Percentiles rank a stretch among this genome's conserved stretches.
Conservation (phyloP, 2,329 filamentous ascomycete species). For the Blastomyces gilchristii region DNA sequence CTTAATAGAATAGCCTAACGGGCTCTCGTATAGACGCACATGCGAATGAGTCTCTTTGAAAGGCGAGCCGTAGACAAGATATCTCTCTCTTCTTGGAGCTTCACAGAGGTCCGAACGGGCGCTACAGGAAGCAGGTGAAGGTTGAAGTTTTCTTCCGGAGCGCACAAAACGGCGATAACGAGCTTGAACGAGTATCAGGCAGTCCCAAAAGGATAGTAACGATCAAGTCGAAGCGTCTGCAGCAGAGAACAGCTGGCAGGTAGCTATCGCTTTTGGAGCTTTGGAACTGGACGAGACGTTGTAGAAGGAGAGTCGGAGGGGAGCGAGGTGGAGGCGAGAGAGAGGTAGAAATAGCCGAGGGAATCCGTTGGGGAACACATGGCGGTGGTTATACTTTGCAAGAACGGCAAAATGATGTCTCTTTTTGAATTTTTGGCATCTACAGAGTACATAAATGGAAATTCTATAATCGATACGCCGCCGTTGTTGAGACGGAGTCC, state of each 20-base stretch:
- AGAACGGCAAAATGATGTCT: neutral
- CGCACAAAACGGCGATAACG: neutral
- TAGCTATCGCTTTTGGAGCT: neutral
- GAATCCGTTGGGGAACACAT: neutral
- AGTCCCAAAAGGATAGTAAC: neutral
- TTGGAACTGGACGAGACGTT: neutral
- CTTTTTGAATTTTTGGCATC: neutral
- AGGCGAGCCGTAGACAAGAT: neutral
- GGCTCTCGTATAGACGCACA: neutral
- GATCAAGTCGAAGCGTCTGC: neutral
- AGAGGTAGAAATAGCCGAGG: neutral
- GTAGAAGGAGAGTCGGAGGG: neutral
- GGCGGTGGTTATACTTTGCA: neutral
- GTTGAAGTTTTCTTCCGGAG: neutral
- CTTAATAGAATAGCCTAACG: neutral
- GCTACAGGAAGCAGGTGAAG: neutral
- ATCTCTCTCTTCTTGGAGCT: neutral
- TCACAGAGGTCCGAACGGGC: neutral
- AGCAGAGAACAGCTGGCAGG: neutral
- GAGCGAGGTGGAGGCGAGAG: neutral
- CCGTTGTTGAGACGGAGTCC: neutral
- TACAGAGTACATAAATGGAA: neutral
- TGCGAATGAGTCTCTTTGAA: neutral
- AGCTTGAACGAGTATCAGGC: neutral
- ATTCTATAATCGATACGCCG: too few relatives aligned